Conservation (phyloP, 768 basidiomycete species). For the Amanita fuliginea region DNA sequence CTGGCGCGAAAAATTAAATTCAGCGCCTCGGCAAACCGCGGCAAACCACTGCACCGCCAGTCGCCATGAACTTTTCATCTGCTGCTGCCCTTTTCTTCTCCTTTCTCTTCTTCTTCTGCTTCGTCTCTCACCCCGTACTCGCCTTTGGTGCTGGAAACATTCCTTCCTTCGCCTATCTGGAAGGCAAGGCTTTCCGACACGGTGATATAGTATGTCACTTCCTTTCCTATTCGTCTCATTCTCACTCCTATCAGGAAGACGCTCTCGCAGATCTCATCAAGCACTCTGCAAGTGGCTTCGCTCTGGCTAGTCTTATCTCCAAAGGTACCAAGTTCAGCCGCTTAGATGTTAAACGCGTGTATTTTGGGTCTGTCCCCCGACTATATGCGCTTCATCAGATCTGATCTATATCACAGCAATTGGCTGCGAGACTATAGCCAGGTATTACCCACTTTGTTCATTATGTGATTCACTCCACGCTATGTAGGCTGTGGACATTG, state of each 20-base stretch:
- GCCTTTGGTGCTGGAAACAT: slow-evolving; percentile 86
- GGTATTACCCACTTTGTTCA: slow-evolving; percentile 17
- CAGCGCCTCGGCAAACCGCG: slow-evolving; percentile 15
- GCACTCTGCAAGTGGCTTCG: slow-evolving; percentile 41
- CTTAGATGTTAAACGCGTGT: slow-evolving; percentile 76
- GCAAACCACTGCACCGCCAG: no score
- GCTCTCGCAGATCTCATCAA: slow-evolving; percentile 50
- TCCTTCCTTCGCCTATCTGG: slow-evolving; percentile 76
- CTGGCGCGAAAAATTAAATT: slow-evolving; percentile 23
- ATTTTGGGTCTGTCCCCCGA: slow-evolving; percentile 48
- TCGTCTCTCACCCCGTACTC: slow-evolving; percentile 47
- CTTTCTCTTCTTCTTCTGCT: slow-evolving; percentile 36
- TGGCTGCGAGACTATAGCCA: slow-evolving; percentile 88
- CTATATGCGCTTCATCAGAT: slow-evolving; percentile 3
- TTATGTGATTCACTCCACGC: neutral
- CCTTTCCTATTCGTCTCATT: neutral
- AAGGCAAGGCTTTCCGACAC: slow-evolving; percentile 78
- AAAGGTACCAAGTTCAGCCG: slow-evolving; percentile 63
- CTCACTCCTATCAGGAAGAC: slow-evolving; percentile 44
- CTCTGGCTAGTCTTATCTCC: slow-evolving; percentile 44
- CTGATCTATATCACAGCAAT: slow-evolving; percentile 33
- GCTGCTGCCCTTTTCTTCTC: slow-evolving; percentile 33
- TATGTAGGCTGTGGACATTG: slow-evolving; percentile 68
- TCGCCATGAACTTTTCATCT: no score
- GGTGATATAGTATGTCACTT: slow-evolving; percentile 67